These are phyloP conservation scores for Colletotrichum cereale DNA, from an alignment of 2,329 filamentous ascomycete genomes.

Conservation along the genomic window DNA sequence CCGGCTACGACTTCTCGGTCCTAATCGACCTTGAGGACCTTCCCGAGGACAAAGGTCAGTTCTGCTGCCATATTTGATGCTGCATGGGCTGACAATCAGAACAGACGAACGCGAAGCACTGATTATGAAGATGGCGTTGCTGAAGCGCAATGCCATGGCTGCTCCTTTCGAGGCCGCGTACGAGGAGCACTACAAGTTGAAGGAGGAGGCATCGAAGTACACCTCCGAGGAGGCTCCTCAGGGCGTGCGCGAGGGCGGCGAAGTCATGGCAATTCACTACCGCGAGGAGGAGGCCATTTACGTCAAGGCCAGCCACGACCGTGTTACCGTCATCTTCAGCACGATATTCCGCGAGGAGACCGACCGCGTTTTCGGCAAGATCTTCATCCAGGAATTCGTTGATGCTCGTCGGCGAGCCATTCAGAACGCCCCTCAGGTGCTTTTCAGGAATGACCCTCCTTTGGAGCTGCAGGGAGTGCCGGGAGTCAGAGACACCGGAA, in stretches of 20 bases:
- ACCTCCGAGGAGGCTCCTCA: conserved; percentile 95
- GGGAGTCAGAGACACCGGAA: conserved; percentile 81
- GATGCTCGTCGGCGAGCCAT: conserved; percentile 95
- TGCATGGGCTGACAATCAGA: conserved; percentile 22
- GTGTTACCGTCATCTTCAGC: conserved; percentile 99
- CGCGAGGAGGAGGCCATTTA: conserved; percentile 99
- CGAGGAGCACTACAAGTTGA: conserved; percentile 87
- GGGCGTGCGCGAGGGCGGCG: conserved; percentile 87
- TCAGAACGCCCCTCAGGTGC: conserved; percentile 97
- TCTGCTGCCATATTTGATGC: not conserved
- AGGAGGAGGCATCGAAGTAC: conserved; percentile 91
- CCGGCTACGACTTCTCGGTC: conserved; percentile 96
- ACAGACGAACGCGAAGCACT: conserved; percentile 87
- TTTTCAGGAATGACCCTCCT: conserved; percentile 95
- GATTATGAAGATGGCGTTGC: conserved; percentile 85
- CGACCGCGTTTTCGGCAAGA: conserved; percentile 96
- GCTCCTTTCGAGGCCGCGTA: conserved; percentile 98
- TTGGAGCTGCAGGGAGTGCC: conserved; percentile 90
- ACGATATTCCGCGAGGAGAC: conserved; percentile 98
- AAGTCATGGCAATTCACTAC: conserved; percentile 97
- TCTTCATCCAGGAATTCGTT: conserved; percentile 98
- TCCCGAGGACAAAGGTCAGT: conserved; percentile 79
- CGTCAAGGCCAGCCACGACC: conserved; percentile 96
- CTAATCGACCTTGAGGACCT: conserved; percentile 89
- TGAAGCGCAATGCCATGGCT: conserved; percentile 99